Conservation (phyloP, 1,139 yeast species). For the Saccharomyces hybrid region DNA sequence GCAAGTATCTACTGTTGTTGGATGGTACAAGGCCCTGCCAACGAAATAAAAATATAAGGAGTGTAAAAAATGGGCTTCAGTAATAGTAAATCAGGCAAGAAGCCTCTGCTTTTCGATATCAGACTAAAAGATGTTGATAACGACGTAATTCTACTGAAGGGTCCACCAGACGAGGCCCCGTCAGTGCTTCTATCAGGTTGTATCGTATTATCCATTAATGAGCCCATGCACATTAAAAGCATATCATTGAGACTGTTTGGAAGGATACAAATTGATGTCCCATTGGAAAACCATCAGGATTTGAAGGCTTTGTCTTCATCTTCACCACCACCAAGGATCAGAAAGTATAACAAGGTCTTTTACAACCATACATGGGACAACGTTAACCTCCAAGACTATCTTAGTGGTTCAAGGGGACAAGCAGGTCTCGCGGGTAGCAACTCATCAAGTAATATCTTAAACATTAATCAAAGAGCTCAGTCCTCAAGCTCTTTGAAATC, state of each 20-base stretch:
- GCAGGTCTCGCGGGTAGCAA: neutral
- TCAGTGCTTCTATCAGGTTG: slow-evolving; percentile 67
- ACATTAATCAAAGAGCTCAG: neutral
- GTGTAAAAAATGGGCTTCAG: neutral
- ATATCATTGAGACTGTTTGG: slow-evolving; percentile 55
- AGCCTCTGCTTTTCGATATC: slow-evolving; percentile 2
- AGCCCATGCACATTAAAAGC: slow-evolving; percentile 57
- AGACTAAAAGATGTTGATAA: slow-evolving; percentile 47
- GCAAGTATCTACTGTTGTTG: neutral
- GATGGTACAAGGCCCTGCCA: neutral
- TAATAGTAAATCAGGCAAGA: slow-evolving; percentile 5
- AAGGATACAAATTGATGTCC: slow-evolving; percentile 50
- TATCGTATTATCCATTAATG: slow-evolving; percentile 62
- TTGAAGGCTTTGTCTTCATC: slow-evolving; percentile 41
- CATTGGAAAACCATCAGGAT: slow-evolving; percentile 44
- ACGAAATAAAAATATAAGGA: neutral
- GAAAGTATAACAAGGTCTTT: slow-evolving; percentile 49
- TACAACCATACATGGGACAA: slow-evolving; percentile 71
- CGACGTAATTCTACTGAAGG: slow-evolving; percentile 71
- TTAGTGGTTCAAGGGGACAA: neutral
- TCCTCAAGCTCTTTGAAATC: neutral
- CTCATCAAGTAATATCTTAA: neutral
- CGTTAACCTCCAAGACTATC: slow-evolving; percentile 39
- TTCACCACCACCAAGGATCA: slow-evolving; percentile 27
- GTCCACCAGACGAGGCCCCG: slow-evolving; percentile 62